Evolutionary conservation across 257 asterid species (phyloP), one percentile per base, ranked within the genome.

Genomic region (Salvia hispanica): DNA sequence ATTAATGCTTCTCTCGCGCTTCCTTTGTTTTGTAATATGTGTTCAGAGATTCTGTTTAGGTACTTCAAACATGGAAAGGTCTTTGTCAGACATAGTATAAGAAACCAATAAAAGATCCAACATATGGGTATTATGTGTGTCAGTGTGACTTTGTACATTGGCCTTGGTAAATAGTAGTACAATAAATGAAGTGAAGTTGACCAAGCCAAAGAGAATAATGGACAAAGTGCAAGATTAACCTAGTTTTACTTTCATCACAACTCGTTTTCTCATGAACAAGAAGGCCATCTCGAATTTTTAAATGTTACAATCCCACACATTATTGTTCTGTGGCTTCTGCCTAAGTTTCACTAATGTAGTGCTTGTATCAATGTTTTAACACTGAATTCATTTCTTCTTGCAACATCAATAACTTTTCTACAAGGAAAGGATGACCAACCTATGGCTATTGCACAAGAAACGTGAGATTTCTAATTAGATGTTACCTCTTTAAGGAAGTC

Each of bases 361-460:
- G 28, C 57, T 44, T 25, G 44, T 5, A 33, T 46, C 45, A 46
- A 45, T 14, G 25, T 47, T 63, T n/a, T 13, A 31, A 9, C 11
- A 33, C 11, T 34, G 14, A 44, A 43, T 25, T 43, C 21, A 12
- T 62, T 43, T 21, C 42, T 28, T 7, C 56, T 43, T 6, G 56
- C n/a, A 14, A 9, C 59, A 64, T 64, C 39, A 50, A 13, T 28
- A 64, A 9, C 15, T 48, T 46, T 48, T 37, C 56, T 6, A 64
- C 18, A 14, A 34, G 43, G 70, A 48, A 14, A 34, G 43, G 70
- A 48, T 11, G 16, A 34, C 36, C 4, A 34, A 25, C 31, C 59
- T 14, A 64, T 54, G n/a, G 21, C 33, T 47, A n/a, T 58, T 47
- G 69, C 10, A 48, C 9, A 28, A 46, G 46, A 51, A 47, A 64